Percentiles rank a stretch among this genome's conserved stretches.
Conservation (phyloP, 2,329 filamentous ascomycete species). For the Zymoseptoria pseudotritici region DNA sequence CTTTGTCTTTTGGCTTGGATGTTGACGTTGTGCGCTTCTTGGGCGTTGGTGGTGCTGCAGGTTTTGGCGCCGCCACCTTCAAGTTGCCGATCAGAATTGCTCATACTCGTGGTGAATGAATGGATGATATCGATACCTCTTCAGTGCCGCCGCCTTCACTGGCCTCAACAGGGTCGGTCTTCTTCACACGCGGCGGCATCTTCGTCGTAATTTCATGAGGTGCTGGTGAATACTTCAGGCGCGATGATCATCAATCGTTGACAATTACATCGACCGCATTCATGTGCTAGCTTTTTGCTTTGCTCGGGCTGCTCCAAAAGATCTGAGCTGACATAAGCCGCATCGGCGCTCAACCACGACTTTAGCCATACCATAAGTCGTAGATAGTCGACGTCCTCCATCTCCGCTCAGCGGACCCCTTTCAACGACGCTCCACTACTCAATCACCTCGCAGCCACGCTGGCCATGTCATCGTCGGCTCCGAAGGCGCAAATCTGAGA, state of each 20-base stretch:
- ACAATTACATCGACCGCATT: background rate
- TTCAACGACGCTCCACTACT: background rate
- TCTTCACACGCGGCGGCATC: slow-evolving; percentile 29
- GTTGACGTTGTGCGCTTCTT: slow-evolving; percentile 8
- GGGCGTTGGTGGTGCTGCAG: slow-evolving; percentile 2
- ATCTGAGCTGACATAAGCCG: background rate
- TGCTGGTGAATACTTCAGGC: background rate
- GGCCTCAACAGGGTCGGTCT: slow-evolving; percentile 25
- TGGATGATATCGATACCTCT: slow-evolving; percentile 16
- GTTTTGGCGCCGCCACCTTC: slow-evolving; percentile 14
- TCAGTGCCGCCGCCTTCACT: slow-evolving; percentile 17
- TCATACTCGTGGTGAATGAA: background rate
- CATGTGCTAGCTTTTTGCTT: background rate
- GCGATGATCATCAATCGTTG: background rate
- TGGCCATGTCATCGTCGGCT: background rate
- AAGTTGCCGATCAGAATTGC: slow-evolving; percentile 2
- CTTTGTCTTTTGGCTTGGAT: slow-evolving; percentile 3
- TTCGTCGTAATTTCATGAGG: slow-evolving; percentile 5
- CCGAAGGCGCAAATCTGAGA: background rate
- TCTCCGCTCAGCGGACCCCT: background rate
- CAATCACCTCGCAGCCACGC: background rate
- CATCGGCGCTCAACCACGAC: background rate
- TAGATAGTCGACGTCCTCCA: background rate
- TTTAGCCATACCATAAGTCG: background rate
- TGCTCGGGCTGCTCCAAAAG: background rate